phyloP scores from a whole-genome alignment of 2,329 filamentous ascomycete genomes.

The Fusarium anthophilum region DNA sequence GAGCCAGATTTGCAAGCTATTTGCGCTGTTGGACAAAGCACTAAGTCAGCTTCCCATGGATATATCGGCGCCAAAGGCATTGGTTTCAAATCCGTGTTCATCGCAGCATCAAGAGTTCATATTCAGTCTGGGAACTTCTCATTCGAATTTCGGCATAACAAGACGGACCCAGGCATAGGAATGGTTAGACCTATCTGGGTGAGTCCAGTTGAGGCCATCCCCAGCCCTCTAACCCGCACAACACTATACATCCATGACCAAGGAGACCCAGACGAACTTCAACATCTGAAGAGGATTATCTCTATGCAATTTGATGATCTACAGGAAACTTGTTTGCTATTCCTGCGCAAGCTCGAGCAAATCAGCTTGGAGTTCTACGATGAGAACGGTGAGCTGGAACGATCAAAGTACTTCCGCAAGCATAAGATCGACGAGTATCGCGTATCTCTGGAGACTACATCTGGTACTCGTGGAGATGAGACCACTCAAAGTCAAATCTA shows the following conservation, averaged over 20 bases:
- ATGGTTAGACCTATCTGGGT: constrained; percentile 28
- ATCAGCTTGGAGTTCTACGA: background rate
- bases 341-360: constrained; percentile 5
- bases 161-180: background rate
- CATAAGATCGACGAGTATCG: background rate
- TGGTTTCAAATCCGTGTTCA: background rate
- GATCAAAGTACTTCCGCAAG: constrained; percentile 3
- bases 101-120: constrained; percentile 18
- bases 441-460: background rate
- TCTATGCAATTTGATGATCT: constrained; percentile 16
- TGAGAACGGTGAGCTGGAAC: background rate
- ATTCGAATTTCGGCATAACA: constrained; percentile 17
- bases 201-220: background rate
- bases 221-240: constrained; percentile 13
- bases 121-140: constrained; percentile 32
- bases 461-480: background rate
- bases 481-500: background rate
- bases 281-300: background rate
- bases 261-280: background rate
- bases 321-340: constrained; percentile 8
- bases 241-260: constrained; percentile 22
- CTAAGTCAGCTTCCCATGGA: background rate
- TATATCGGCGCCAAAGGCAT: background rate
- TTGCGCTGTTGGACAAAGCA: background rate
- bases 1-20: background rate